Percentiles rank a stretch among this genome's conserved stretches.
Evolutionary conservation across 2,329 filamentous ascomycete genomes (phyloP).

Genomic region (Hypomyces perniciosus): DNA sequence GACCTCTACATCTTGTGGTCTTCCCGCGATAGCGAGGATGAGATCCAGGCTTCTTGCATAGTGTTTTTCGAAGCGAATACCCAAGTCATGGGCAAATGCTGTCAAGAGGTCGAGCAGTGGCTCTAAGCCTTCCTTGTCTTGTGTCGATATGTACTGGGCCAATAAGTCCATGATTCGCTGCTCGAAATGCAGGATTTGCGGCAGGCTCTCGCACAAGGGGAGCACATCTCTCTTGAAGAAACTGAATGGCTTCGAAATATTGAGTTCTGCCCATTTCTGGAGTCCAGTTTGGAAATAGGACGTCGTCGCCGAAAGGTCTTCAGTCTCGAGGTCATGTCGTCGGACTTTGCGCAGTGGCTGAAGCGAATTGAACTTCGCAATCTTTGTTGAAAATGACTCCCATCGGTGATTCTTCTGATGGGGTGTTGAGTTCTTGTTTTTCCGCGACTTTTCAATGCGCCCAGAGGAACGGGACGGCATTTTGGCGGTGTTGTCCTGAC

Average conservation of each 20-base stretch:
- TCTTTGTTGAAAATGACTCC: constrained; percentile 85
- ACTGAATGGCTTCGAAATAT: constrained; percentile 75
- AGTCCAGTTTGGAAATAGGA: constrained; percentile 82
- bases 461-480: constrained; percentile 60
- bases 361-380: constrained; percentile 80
- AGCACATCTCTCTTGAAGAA: constrained; percentile 69
- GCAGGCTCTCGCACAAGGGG: constrained; percentile 79
- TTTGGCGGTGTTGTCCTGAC: constrained; percentile 30
- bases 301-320: constrained; percentile 68
- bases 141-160: constrained; percentile 66
- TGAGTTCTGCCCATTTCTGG: constrained; percentile 86
- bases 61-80: constrained; percentile 79
- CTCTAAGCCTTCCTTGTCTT: constrained; percentile 75
- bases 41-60: constrained; percentile 70
- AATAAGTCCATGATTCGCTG: constrained; percentile 75
- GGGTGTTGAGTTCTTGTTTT: constrained; percentile 63
- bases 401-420: constrained; percentile 82
- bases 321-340: constrained; percentile 73
- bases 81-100: constrained; percentile 91
- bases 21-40: constrained; percentile 71
- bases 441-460: constrained; percentile 62
- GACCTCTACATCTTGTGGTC: constrained; percentile 74
- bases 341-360: constrained; percentile 88
- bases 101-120: constrained; percentile 82
- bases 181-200: constrained; percentile 88